phyloP scores from a whole-genome alignment of 805 yeast genomes.

The Ogataea nakhonphanomensis region DNA sequence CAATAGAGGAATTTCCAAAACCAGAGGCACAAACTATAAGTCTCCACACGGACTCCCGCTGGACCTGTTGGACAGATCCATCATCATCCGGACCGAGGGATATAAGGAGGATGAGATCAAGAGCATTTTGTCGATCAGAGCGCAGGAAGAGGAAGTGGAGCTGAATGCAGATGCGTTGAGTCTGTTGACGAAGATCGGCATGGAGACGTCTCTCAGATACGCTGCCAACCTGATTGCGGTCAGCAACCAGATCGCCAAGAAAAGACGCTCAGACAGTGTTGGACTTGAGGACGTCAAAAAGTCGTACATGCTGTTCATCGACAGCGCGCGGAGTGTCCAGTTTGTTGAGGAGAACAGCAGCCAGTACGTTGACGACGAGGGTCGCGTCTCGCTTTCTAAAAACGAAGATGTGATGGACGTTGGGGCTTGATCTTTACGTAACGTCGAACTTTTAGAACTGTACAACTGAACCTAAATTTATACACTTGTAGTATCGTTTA shows the following conservation, averaged over 20 bases:
- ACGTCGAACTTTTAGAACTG: background rate
- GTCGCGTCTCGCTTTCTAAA: slow-evolving; percentile 58
- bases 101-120: slow-evolving; percentile 79
- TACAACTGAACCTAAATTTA: slow-evolving; percentile 1
- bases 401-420: slow-evolving; percentile 36
- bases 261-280: slow-evolving; percentile 67
- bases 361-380: slow-evolving; percentile 76
- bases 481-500: slow-evolving; percentile 18
- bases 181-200: slow-evolving; percentile 68
- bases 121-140: slow-evolving; percentile 77
- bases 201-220: slow-evolving; percentile 80
- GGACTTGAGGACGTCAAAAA: slow-evolving; percentile 73
- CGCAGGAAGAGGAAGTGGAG: slow-evolving; percentile 70
- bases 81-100: slow-evolving; percentile 90
- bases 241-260: slow-evolving; percentile 75
- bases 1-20: slow-evolving; percentile 87
- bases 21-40: slow-evolving; percentile 84
- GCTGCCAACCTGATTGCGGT: slow-evolving; percentile 90
- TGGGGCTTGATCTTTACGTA: slow-evolving; percentile 8
- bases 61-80: slow-evolving; percentile 85
- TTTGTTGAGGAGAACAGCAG: slow-evolving; percentile 49
- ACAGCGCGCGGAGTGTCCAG: slow-evolving; percentile 75
- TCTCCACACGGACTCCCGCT: slow-evolving; percentile 98
- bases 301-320: slow-evolving; percentile 78
- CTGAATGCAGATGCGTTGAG: slow-evolving; percentile 68